Base-by-base conservation (phyloP, 2,329 filamentous ascomycete species). In the Rhynchosporium agropyri region DNA sequence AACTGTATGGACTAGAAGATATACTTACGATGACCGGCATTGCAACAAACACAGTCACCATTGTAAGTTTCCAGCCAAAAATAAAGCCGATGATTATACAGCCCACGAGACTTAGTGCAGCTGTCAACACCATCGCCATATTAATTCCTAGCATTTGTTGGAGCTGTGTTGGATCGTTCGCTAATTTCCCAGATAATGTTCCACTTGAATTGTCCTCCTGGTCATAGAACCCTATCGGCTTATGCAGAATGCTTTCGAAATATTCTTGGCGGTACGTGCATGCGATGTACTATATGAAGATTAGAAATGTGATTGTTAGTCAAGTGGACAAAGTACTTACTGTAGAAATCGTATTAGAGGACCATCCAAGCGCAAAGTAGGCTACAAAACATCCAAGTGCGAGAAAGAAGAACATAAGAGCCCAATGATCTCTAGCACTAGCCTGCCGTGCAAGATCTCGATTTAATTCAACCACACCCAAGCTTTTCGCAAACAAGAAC, bases 61-160 rank as follows among this genome's bases (percentile, higher is more conserved):
- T 76, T 0, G 87, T 85, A 8, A 94, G 79, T 73, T 92, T 93
- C 90, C 90, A 93, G 1, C 88, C 88, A 72, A 89, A 91, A 3
- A 82, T 79, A 69, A 91, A 92, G 0, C 88, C 81, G 58, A 93
- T 88, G 49, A 82, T 78, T 13, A 91, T 76, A 7, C 84, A 85
- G 0, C 89, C 89, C 8, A 85, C 69, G 3, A 93, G 75, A 55
- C 84, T 88, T 72, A 91, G 88, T 28, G 89, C 71, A 8, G 87
- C 85, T 26, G 87, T 83, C 63, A 80, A 80, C 2, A 85, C 81
- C 67, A 90, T 80, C 1, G 85, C 79, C 71, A 75, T 73, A 38
- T 80, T 83, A 0, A 77, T 69, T 0, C 81, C 80, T 20, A 84
- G 72, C 3, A 84, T 69, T 63, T 84, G 81, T 68, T 80, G 78